Evolutionary conservation across 2,329 filamentous ascomycete species (phyloP).

Genomic region (Plenodomus tracheiphilus): DNA sequence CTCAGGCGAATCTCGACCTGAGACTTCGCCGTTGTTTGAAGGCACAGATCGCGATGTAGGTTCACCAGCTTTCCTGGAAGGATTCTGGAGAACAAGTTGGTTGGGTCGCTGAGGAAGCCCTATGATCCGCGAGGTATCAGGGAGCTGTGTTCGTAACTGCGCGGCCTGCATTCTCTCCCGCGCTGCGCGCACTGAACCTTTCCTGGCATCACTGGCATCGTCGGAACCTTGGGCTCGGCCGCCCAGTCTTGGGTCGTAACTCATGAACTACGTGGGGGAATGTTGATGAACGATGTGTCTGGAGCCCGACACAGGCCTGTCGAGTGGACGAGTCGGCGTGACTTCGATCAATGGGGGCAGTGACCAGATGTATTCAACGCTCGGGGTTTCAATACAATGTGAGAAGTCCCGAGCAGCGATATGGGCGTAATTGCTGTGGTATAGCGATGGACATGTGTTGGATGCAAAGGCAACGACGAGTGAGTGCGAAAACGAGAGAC

Average conservation of each 20-base stretch:
- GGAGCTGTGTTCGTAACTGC: constrained; percentile 31
- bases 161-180: constrained; percentile 38
- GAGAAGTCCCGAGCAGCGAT: background rate
- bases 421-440: background rate
- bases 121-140: constrained; percentile 39
- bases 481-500: constrained; percentile 19
- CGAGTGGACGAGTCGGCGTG: constrained; percentile 3
- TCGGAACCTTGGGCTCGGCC: constrained; percentile 35
- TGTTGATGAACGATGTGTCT: constrained; percentile 38
- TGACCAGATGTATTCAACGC: background rate
- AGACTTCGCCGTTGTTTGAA: constrained; percentile 16
- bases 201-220: constrained; percentile 25
- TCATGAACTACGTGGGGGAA: constrained; percentile 39
- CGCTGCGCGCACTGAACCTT: constrained; percentile 45
- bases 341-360: background rate
- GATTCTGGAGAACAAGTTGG: constrained; percentile 34
- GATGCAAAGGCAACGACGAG: constrained; percentile 11
- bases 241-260: constrained; percentile 41
- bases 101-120: constrained; percentile 42
- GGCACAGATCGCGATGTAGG: constrained; percentile 18
- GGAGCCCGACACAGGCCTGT: constrained; percentile 36
- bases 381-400: background rate
- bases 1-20: constrained; percentile 34
- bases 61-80: constrained; percentile 14
- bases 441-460: constrained; percentile 2